These are phyloP conservation scores for Neopestalotiopsis rosae DNA, from an alignment of 2,329 filamentous ascomycete genomes.

Conservation along the genomic window DNA sequence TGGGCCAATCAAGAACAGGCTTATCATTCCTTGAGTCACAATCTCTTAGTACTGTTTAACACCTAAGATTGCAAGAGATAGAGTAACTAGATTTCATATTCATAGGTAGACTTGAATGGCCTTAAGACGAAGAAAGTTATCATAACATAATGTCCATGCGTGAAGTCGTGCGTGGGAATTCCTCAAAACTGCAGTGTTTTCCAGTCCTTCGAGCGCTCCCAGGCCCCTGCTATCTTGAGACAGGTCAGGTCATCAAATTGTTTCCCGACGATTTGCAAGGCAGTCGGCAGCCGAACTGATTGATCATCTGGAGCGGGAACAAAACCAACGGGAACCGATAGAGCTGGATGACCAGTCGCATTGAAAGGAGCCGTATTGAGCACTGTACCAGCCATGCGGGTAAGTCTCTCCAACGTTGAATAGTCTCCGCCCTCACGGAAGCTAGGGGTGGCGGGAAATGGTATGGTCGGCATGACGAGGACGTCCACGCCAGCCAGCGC, in stretches of 20 bases:
- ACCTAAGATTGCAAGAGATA: no score
- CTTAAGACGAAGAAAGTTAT: no score
- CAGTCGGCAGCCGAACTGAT: slow-evolving; percentile 31
- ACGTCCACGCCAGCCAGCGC: slow-evolving; percentile 31
- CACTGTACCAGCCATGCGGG: slow-evolving; percentile 3
- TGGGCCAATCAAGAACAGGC: no score
- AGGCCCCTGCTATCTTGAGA: slow-evolving; percentile 33
- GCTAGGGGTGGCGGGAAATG: slow-evolving; percentile 28
- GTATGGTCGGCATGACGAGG: slow-evolving; percentile 35
- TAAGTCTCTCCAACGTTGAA: background rate
- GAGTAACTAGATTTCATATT: no score
- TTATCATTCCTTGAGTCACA: no score
- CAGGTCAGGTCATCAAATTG: slow-evolving; percentile 32
- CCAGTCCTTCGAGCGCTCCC: slow-evolving; percentile 35
- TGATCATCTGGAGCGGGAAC: slow-evolving; percentile 32
- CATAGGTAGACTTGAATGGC: no score
- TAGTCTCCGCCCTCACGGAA: background rate
- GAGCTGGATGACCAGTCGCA: slow-evolving; percentile 31
- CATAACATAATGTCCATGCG: no score
- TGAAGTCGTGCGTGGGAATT: no score
- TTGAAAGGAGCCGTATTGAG: background rate
- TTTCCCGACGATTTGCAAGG: slow-evolving; percentile 35
- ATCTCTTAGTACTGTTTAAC: no score
- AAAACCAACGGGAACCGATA: slow-evolving; percentile 35
- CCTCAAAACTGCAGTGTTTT: background rate